Conservation (phyloP, 2,329 filamentous ascomycete species). For the Diaporthe helianthi region DNA sequence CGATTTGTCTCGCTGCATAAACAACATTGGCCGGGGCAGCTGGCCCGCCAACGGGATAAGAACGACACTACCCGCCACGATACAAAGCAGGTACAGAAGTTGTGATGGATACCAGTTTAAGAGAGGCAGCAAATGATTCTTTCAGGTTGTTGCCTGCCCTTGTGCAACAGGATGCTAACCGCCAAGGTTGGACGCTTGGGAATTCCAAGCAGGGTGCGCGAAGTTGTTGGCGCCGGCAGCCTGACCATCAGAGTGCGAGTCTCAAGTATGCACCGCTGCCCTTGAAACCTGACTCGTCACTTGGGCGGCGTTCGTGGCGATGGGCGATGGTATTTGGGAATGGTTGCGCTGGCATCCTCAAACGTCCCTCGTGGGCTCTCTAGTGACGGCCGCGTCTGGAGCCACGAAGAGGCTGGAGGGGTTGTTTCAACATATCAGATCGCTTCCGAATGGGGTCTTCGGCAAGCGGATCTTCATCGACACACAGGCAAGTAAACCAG, state of each 20-base stretch:
- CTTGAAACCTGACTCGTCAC: slow-evolving; percentile 23
- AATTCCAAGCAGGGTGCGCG: not conserved
- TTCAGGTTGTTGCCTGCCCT: not conserved
- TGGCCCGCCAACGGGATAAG: not conserved
- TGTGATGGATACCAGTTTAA: not conserved
- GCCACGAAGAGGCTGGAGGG: slow-evolving; percentile 41
- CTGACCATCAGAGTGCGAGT: not conserved
- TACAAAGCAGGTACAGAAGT: not conserved
- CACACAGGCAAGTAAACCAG: slow-evolving; percentile 14
- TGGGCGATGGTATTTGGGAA: slow-evolving; percentile 34
- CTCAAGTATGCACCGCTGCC: not conserved
- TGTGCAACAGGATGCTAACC: not conserved
- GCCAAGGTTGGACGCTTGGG: not conserved
- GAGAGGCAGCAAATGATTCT: not conserved
- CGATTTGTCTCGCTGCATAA: slow-evolving; percentile 4
- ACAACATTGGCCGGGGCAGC: not conserved
- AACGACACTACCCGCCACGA: not conserved
- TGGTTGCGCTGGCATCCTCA: slow-evolving; percentile 37
- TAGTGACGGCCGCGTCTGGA: slow-evolving; percentile 42
- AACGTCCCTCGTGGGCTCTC: slow-evolving; percentile 41
- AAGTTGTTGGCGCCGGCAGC: not conserved
- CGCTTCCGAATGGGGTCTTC: slow-evolving; percentile 14
- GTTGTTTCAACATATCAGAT: slow-evolving; percentile 45
- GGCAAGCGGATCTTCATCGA: slow-evolving; percentile 10
- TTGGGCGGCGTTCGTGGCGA: not conserved